Base-by-base conservation (phyloP, 768 basidiomycete genomes). In the Termitomyces sp. region DNA sequence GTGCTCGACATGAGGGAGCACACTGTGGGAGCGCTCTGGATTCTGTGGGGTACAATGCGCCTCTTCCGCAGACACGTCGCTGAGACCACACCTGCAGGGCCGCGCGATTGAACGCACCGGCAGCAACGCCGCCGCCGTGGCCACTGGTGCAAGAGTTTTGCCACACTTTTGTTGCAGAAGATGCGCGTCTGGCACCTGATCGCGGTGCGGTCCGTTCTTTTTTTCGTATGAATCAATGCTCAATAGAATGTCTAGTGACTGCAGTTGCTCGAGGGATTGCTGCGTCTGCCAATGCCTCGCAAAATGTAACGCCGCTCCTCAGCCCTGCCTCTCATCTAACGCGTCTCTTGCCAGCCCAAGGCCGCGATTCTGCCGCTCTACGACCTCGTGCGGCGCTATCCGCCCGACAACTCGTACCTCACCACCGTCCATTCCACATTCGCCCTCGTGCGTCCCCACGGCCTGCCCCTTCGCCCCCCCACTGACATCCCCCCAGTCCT, bases 391-490 rank as follows among this genome's bases (percentile, higher is more conserved):
- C 70, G 70, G 5, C 82, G 88, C 60, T 92, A 86, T 62, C 72
- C 85, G 0, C 80, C 79, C 5, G 73, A 79, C 23, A 70, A 70
- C 0, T 78, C 80, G 8, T 78, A 83, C 65, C 78, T 91, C 28
- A 91, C 91, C 0, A 75, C 85, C 1, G 71, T 92, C 21, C 92
- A 94, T 63, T 75, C 83, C 3, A 70, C 85, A 28, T 87, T 91
- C 63, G 66, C 91, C 37, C 77, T 77, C 56, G 87, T 87, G 54
- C 59, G 82, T 63, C 30, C 26, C 23, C 12, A 21, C 9, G 11
- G 37, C 38, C 43, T 35, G 10, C 50, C n/a, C 17, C 11, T 35
- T 21, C 6, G 46, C 19, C 10, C 30, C 30, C 21, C 49, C 19
- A n/a, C 56, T 41, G 60, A 44, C 38, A 56, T 33, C 58, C 26